phyloP scores from a whole-genome alignment of 164 flowering plant species.

The Magnolia sinica region DNA sequence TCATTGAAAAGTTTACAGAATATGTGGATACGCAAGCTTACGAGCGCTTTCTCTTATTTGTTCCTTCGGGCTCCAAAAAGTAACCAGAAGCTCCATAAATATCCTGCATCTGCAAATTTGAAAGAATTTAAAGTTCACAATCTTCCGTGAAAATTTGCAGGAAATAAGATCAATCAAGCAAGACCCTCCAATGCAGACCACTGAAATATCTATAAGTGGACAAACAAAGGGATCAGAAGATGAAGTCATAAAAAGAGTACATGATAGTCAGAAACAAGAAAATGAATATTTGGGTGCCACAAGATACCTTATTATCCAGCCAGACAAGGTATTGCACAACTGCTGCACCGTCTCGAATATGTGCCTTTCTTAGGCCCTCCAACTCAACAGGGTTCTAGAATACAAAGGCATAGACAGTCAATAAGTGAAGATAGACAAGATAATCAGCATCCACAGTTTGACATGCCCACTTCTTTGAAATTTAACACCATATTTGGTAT shows the following conservation, averaged over 20 bases:
- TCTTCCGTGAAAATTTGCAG: not conserved
- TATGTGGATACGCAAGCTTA: slow-evolving; percentile 30
- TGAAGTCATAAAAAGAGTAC: not conserved
- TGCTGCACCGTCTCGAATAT: slow-evolving; percentile 96
- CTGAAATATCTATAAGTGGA: not conserved
- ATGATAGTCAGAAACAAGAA: not conserved
- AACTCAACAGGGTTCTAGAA: slow-evolving; percentile 86
- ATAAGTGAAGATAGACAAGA: not conserved
- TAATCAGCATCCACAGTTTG: not conserved
- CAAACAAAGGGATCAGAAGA: not conserved
- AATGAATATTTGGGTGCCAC: not conserved
- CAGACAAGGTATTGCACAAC: slow-evolving; percentile 92
- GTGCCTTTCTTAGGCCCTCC: slow-evolving; percentile 83
- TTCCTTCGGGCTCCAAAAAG: slow-evolving; percentile 54
- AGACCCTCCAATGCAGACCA: not conserved
- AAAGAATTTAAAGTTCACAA: not conserved
- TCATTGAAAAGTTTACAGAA: not conserved
- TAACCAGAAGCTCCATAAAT: slow-evolving; percentile 92
- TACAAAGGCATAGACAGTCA: not conserved
- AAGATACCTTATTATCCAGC: slow-evolving; percentile 81
- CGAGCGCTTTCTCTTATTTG: slow-evolving; percentile 39
- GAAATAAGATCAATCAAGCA: not conserved
- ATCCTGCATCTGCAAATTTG: slow-evolving; percentile 70
- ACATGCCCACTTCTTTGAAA: not conserved
- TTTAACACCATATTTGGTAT: too few species aligned